Evolutionary conservation across 345 rosid genomes (phyloP), one percentile per base, ranked within the genome.

Genomic region (Gossypium turneri): DNA sequence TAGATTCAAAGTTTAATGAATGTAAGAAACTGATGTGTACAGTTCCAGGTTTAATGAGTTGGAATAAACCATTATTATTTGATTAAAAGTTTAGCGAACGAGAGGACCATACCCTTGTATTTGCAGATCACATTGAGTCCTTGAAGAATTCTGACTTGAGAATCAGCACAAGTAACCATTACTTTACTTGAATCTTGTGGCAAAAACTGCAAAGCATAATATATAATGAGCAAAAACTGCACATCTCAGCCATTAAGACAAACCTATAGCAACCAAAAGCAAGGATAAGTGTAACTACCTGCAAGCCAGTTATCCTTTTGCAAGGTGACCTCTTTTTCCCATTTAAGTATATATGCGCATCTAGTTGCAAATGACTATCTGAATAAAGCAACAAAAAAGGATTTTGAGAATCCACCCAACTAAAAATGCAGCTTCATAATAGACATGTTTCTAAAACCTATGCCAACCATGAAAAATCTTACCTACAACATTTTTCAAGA

Each of bases 161-260:
- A 89, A 88, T 90, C 98, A 27, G 94, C 96, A 52, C 85, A 94
- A 16, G 90, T 88, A 70, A 94, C 96, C 94, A 94, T 88, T 77
- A 94, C 83, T 83, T 85, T 90, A 86, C 86, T 86, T 12, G 91
- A 81, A 68, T 92, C 97, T 12, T 84, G 84, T 0, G 92, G 90
- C 77, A 79, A 88, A 78, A 88, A 92, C 98, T 94, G 89, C 51
- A 57, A 45, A 24, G 48, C 27, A 34, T 45, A 34, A 64, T 55
- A 67, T 50, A 20, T 0, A 27, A 75, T 70, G 70, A 82, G 65
- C 29, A 12, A 41, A 17, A 34, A 75, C 38, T n/a, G 41, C 51
- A 62, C 9, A 25, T 61, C 24, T 10, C 27, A 24, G 41, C 29
- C 22, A 27, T 48, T 24, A 56, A 47, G 48, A 47, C 50, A 66